phyloP scores from a whole-genome alignment of 192 early-diverging fungal species.

The Gaertneriomyces semiglobifer region DNA sequence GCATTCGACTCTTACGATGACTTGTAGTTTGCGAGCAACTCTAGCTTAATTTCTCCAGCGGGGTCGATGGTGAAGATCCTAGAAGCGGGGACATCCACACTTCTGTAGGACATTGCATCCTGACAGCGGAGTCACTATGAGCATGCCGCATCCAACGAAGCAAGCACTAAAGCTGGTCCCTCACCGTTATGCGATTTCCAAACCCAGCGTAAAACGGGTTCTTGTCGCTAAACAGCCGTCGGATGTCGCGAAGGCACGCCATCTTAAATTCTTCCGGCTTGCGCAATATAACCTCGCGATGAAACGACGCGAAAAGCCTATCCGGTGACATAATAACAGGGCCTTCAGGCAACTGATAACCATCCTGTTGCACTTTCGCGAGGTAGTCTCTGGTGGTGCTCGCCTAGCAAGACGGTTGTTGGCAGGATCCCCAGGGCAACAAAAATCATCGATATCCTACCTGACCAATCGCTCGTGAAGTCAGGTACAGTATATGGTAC shows the following conservation, averaged over 20 bases:
- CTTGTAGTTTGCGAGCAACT: slow-evolving; percentile 79
- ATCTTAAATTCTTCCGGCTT: slow-evolving; percentile 98
- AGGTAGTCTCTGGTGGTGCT: slow-evolving; percentile 90
- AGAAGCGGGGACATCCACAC: slow-evolving; percentile 87
- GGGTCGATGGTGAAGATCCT: slow-evolving; percentile 97
- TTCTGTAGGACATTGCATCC: slow-evolving; percentile 92
- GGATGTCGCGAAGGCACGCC: slow-evolving; percentile 87
- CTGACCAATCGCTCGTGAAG: slow-evolving; percentile 93
- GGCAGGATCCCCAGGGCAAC: neutral
- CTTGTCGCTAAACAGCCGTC: slow-evolving; percentile 74
- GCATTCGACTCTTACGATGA: slow-evolving; percentile 55
- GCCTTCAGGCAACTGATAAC: slow-evolving; percentile 85
- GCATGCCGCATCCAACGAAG: neutral
- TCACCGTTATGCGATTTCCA: slow-evolving; percentile 87
- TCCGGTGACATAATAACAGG: slow-evolving; percentile 96
- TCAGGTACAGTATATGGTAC: slow-evolving; percentile 93
- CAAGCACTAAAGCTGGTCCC: neutral
- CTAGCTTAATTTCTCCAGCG: slow-evolving; percentile 84
- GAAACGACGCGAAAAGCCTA: slow-evolving; percentile 86
- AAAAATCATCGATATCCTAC: slow-evolving; percentile 14
- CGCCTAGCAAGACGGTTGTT: slow-evolving; percentile 35
- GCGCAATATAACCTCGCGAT: slow-evolving; percentile 89
- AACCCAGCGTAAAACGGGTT: slow-evolving; percentile 96
- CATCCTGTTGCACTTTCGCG: slow-evolving; percentile 81
- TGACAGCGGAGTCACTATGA: neutral